phyloP scores from a whole-genome alignment of 2,329 filamentous ascomycete genomes.

The Phialemoniopsis sp. region DNA sequence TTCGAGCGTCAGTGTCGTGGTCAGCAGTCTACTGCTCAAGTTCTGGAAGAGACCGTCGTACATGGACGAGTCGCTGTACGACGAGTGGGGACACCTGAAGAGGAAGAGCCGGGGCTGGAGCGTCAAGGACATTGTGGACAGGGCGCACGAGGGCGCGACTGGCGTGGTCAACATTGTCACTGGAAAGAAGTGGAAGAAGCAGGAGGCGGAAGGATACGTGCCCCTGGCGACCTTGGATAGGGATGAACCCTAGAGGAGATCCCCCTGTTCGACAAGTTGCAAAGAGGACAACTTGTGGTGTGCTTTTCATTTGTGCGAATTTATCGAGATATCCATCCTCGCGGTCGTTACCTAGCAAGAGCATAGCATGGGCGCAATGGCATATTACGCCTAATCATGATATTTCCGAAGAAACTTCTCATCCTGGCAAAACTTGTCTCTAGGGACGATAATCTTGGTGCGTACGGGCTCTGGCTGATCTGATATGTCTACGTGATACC shows the following conservation, averaged over 20 bases:
- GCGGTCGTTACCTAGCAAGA: too few species aligned
- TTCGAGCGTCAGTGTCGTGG: constrained; percentile 85
- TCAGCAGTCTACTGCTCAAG: constrained; percentile 77
- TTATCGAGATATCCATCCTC: too few species aligned
- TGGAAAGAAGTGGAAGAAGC: constrained; percentile 24
- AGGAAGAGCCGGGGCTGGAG: constrained; percentile 37
- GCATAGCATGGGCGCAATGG: too few species aligned
- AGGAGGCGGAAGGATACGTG: constrained; percentile 54
- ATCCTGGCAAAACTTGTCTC: too few species aligned
- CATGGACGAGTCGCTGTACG: constrained; percentile 72
- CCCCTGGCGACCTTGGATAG: constrained; percentile 49
- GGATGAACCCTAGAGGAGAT: constrained; percentile 7
- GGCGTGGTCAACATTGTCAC: constrained; percentile 25
- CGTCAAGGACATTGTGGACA: constrained; percentile 33
- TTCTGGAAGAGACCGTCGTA: constrained; percentile 81
- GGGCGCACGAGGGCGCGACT: constrained; percentile 29
- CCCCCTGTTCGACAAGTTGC: too few species aligned
- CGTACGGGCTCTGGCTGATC: too few species aligned
- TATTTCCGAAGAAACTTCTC: too few species aligned
- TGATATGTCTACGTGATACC: too few species aligned
- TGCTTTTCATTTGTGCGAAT: too few species aligned
- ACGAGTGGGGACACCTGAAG: constrained; percentile 47
- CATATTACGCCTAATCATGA: too few species aligned
- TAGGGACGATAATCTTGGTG: too few species aligned
- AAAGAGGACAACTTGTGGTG: too few species aligned